Conservation (phyloP, 441 rosid genomes). For the Erodium trifolium region DNA sequence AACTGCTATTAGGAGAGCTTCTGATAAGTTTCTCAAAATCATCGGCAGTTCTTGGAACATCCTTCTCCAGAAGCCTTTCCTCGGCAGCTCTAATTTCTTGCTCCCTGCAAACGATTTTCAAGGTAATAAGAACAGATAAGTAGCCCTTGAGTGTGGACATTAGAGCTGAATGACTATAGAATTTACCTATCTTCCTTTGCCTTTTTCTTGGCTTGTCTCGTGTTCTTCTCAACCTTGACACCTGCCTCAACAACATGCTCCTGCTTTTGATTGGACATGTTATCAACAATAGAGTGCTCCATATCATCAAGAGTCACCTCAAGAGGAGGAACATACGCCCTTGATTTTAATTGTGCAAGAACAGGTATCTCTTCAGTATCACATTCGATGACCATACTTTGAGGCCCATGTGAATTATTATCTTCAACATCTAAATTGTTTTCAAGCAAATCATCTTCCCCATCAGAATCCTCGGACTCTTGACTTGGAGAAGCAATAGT, state of each 20-base stretch:
- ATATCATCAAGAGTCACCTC: constrained; percentile 70
- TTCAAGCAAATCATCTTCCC: constrained; percentile 32
- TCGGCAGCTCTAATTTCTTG: constrained; percentile 85
- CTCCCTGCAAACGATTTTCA: constrained; percentile 49
- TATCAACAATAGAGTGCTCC: constrained; percentile 41
- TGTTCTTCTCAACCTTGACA: constrained; percentile 38
- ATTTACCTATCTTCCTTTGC: constrained; percentile 68
- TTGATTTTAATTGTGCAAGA: constrained; percentile 59
- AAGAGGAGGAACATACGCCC: constrained; percentile 76
- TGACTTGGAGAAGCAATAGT: constrained; percentile 27
- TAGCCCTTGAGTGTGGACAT: constrained; percentile 10
- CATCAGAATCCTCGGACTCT: constrained; percentile 35
- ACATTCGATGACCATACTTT: constrained; percentile 29
- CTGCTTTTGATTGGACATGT: constrained; percentile 26
- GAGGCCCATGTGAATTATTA: constrained; percentile 23
- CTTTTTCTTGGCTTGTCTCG: constrained; percentile 47
- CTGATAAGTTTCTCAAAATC: constrained; percentile 88
- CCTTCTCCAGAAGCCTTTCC: constrained; percentile 74
- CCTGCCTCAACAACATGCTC: constrained; percentile 25
- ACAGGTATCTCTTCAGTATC: constrained; percentile 35
- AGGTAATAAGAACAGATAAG: constrained; percentile 12
- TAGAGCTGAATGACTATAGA: constrained; percentile 3
- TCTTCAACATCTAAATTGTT: constrained; percentile 18
- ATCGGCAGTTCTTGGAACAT: constrained; percentile 73
- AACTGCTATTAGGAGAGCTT: constrained; percentile 91